A percentile compares a stretch with the other conserved stretches of the same genome.
phyloP scores from a whole-genome alignment of 148 eudicot species.

The Vaccinium darrowii region DNA sequence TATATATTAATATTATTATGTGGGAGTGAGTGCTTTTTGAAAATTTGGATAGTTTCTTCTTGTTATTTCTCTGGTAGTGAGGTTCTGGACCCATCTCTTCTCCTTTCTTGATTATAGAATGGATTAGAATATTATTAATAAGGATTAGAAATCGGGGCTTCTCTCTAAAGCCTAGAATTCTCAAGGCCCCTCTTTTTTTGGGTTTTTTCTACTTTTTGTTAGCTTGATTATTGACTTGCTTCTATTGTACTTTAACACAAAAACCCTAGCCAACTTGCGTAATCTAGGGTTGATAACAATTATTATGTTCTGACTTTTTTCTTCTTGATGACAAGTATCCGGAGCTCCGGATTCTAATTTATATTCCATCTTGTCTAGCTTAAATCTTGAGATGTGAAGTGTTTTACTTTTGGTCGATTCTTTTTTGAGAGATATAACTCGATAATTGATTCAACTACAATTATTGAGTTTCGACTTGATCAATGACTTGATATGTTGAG shows the following conservation, averaged over 20 bases:
- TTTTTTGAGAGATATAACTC: background rate
- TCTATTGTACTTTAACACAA: slow-evolving; percentile 4
- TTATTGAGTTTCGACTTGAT: background rate
- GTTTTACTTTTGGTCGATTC: background rate
- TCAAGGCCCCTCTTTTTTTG: slow-evolving; percentile 18
- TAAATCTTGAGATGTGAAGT: background rate
- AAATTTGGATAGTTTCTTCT: slow-evolving; percentile 24
- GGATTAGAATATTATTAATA: slow-evolving; percentile 20
- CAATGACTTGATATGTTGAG: background rate
- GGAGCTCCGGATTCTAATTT: background rate
- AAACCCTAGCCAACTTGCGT: slow-evolving; percentile 26
- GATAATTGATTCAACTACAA: background rate
- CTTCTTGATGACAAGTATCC: background rate
- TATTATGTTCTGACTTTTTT: background rate
- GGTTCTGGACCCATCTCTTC: slow-evolving; percentile 31
- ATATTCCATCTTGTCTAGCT: background rate
- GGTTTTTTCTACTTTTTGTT: background rate
- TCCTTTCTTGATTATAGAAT: slow-evolving; percentile 14
- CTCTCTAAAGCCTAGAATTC: slow-evolving; percentile 26
- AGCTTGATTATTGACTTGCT: slow-evolving; percentile 6
- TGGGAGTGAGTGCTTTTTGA: slow-evolving; percentile 25
- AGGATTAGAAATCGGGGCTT: background rate
- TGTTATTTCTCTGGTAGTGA: slow-evolving; percentile 39
- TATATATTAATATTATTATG: slow-evolving; percentile 1
- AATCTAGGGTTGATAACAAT: slow-evolving; percentile 20